phyloP scores from a whole-genome alignment of 1,284 basidiomycete species.

The Boletellus deceptivus region DNA sequence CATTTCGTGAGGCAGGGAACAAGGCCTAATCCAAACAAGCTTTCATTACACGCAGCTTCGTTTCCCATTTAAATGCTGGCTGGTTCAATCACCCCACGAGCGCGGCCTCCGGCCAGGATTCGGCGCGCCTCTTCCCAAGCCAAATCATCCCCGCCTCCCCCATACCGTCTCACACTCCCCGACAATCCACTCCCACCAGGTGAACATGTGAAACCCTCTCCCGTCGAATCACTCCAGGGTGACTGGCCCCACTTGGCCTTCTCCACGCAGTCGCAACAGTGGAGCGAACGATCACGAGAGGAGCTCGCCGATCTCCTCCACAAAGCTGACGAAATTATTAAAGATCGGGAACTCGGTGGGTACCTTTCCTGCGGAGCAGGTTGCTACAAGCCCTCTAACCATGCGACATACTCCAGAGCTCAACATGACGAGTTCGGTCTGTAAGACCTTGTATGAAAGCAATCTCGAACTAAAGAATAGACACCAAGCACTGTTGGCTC shows the following conservation, averaged over 20 bases:
- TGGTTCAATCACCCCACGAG: conserved; percentile 46
- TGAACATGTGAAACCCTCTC: conserved; percentile 12
- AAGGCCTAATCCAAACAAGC: neutral
- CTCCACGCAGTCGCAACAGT: conserved; percentile 39
- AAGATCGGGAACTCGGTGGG: conserved; percentile 72
- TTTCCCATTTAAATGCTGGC: conserved; percentile 44
- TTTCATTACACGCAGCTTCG: conserved; percentile 3
- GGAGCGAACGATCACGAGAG: conserved; percentile 64
- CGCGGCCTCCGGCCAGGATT: conserved; percentile 58
- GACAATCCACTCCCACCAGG: conserved; percentile 13
- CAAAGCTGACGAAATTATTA: conserved; percentile 71
- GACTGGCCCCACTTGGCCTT: conserved; percentile 13
- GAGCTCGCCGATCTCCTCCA: conserved; percentile 67
- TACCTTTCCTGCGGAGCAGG: neutral
- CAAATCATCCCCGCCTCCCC: conserved; percentile 52
- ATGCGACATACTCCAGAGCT: conserved; percentile 50
- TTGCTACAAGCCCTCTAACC: conserved; percentile 18
- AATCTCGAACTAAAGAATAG: conserved; percentile 66
- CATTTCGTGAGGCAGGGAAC: neutral
- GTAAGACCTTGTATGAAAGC: conserved; percentile 66
- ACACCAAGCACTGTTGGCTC: conserved; percentile 63
- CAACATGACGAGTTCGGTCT: conserved; percentile 61
- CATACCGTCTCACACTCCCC: conserved; percentile 41
- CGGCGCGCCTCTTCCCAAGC: conserved; percentile 44
- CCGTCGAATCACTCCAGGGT: conserved; percentile 3